Percentiles rank a stretch among this genome's conserved stretches.
Conservation (phyloP, 257 asterid species). For the Solanum raphanifolium region DNA sequence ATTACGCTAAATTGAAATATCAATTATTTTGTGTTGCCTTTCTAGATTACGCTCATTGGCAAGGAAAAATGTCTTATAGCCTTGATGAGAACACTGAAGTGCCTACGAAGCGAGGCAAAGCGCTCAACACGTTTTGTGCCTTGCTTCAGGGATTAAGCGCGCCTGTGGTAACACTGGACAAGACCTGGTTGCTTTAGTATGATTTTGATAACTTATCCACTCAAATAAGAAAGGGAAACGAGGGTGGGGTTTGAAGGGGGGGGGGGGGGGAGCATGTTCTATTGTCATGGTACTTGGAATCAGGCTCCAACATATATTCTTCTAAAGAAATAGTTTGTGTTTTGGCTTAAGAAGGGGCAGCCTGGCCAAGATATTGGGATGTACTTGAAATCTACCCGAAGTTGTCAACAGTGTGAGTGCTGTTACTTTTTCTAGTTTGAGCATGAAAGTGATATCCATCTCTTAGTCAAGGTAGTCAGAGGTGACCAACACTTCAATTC, state of each 20-base stretch:
- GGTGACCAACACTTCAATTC: neutral
- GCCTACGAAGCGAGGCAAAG: neutral
- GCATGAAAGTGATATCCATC: neutral
- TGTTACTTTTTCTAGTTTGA: neutral
- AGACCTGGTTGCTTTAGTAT: neutral
- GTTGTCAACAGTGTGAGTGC: neutral
- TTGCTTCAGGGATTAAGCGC: neutral
- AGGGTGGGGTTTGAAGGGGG: neutral
- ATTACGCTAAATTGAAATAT: neutral
- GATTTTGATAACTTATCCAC: neutral
- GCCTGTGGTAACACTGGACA: neutral
- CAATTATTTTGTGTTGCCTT: neutral
- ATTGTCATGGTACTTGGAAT: neutral
- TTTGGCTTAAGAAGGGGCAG: neutral
- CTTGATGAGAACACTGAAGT: neutral
- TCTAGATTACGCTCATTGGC: neutral
- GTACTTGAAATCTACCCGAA: neutral
- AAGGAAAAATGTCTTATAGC: neutral
- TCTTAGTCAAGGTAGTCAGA: neutral
- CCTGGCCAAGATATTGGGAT: neutral
- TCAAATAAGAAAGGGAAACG: neutral
- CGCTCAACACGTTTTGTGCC: neutral
- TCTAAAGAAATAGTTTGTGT: neutral
- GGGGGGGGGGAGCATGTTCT: neutral
- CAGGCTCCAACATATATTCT: neutral